These are phyloP conservation scores for Crithidia bombi DNA, from an alignment of 208 protist genomes.

Conservation along the genomic window DNA sequence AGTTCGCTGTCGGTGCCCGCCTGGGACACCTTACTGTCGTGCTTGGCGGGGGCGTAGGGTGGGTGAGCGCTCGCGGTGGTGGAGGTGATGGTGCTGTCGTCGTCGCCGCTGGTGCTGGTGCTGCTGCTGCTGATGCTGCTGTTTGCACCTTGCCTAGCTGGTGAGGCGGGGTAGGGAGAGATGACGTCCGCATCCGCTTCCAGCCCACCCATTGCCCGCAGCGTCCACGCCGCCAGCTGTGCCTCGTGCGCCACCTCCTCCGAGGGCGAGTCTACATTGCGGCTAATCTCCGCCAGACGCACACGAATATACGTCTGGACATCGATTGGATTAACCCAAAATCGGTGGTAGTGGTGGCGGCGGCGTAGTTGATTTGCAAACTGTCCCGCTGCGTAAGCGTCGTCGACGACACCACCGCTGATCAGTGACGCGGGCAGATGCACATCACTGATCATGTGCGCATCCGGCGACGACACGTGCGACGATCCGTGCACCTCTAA, in stretches of 20 bases:
- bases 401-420: not conserved
- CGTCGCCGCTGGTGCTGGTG: not conserved
- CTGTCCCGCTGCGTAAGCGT: not conserved
- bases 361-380: not conserved
- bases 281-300: slow-evolving; percentile 28
- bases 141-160: not conserved
- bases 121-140: slow-evolving; percentile 5
- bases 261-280: not conserved
- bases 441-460: slow-evolving; percentile 12
- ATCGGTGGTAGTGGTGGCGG: slow-evolving; percentile 13
- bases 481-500: slow-evolving; percentile 19
- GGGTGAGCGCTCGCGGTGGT: not conserved
- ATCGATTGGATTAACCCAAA: slow-evolving; percentile 16
- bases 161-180: not conserved
- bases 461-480: not conserved
- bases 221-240: slow-evolving; percentile 17
- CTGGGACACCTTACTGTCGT: not conserved
- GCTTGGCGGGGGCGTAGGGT: not conserved
- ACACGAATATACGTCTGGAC: slow-evolving; percentile 18
- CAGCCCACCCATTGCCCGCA: slow-evolving; percentile 23
- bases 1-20: not conserved
- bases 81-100: not conserved
- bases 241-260: slow-evolving; percentile 11
- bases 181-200: not conserved
- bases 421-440: slow-evolving; percentile 1